Percentiles rank a stretch among this genome's conserved stretches.
Conservation (phyloP, 2,329 filamentous ascomycete species). For the Sclerotiophoma versabilis region DNA sequence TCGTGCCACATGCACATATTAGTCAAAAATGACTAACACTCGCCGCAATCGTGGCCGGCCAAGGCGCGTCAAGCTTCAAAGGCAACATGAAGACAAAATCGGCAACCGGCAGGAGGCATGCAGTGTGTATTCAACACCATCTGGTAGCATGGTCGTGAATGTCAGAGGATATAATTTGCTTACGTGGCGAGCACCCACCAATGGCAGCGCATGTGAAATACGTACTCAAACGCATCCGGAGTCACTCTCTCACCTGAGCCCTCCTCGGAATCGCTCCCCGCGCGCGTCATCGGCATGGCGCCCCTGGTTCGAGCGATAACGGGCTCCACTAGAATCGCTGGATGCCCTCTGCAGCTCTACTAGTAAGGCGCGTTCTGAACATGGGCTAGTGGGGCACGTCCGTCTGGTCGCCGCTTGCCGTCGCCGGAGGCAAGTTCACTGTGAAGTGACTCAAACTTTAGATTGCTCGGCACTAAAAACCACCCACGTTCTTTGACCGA, state of each 20-base stretch:
- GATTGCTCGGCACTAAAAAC: constrained; percentile 19
- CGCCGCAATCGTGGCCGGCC: constrained; percentile 10
- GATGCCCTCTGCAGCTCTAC: constrained; percentile 25
- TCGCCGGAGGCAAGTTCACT: constrained; percentile 33
- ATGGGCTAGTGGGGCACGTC: constrained; percentile 32
- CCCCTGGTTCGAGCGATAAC: constrained; percentile 21
- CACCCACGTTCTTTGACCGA: constrained; percentile 6
- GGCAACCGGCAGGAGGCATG: background rate
- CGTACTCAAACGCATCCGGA: background rate
- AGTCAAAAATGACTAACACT: constrained; percentile 17
- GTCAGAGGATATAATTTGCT: background rate
- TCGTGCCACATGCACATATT: constrained; percentile 14
- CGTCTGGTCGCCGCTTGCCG: constrained; percentile 21
- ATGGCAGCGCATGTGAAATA: constrained; percentile 7
- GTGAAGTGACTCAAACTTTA: constrained; percentile 32
- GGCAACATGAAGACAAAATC: background rate
- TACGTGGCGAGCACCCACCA: constrained; percentile 4
- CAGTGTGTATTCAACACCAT: background rate
- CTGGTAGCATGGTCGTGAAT: background rate
- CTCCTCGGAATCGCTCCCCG: constrained; percentile 5
- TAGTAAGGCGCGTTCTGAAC: constrained; percentile 20
- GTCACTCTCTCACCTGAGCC: constrained; percentile 1
- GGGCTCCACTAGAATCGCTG: constrained; percentile 16
- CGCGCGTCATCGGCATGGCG: constrained; percentile 25
- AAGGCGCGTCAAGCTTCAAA: background rate